Conservation (phyloP, 225 moss, liverwort and hornwort species). For the Rhytidiadelphus loreus region DNA sequence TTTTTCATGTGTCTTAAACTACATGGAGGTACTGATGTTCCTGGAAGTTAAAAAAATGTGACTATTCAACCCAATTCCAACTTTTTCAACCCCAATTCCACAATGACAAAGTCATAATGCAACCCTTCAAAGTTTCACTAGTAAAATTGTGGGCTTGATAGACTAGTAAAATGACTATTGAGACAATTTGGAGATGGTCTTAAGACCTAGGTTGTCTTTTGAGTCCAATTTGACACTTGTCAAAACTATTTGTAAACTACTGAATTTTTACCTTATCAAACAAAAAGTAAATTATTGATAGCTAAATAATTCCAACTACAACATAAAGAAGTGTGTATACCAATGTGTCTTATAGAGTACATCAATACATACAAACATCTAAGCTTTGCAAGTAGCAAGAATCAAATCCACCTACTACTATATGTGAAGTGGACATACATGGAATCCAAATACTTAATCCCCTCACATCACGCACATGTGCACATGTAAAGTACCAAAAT, state of each 20-base stretch:
- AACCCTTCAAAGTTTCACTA: background rate
- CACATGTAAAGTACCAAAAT: background rate
- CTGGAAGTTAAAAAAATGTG: background rate
- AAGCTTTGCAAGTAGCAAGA: too few species aligned
- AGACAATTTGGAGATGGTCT: too few species aligned
- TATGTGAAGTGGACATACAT: background rate
- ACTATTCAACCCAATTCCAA: too few species aligned
- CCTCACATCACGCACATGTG: accelerated
- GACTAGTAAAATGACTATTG: too few species aligned
- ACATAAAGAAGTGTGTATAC: background rate
- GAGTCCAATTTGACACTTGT: background rate
- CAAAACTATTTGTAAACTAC: background rate
- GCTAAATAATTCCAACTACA: background rate
- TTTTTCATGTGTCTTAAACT: background rate
- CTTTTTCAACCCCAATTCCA: too few species aligned
- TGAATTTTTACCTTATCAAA: background rate
- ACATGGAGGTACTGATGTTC: accelerated
- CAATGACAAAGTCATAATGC: background rate
- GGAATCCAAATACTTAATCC: accelerated
- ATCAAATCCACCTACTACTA: accelerated
- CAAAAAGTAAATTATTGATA: background rate
- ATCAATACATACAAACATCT: too few species aligned
- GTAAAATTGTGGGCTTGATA: too few species aligned
- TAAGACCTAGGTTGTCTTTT: background rate
- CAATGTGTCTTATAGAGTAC: accelerated